Conservation (phyloP, 2,329 filamentous ascomycete genomes). For the Fusarium buharicum region DNA sequence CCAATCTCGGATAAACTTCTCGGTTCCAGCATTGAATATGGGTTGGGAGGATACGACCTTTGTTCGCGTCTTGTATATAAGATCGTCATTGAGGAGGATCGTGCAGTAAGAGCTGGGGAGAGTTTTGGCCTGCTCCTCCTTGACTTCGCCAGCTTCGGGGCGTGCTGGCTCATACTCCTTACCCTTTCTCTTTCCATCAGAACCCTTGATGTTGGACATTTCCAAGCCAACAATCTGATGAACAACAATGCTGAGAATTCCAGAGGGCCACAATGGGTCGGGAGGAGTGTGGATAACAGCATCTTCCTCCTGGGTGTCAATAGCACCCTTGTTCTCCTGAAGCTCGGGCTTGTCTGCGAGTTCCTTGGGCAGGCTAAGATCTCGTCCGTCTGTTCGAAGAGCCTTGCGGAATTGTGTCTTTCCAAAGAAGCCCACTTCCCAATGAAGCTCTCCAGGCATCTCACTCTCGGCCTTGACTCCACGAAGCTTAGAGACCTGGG, state of each 20-base stretch:
- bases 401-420: conserved; percentile 89
- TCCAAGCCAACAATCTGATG: conserved; percentile 97
- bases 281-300: conserved; percentile 90
- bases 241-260: conserved; percentile 84
- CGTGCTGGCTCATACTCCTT: conserved; percentile 91
- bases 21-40: conserved; percentile 96
- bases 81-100: conserved; percentile 86
- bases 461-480: conserved; percentile 84
- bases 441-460: conserved; percentile 94
- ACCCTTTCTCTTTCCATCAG: conserved; percentile 80
- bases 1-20: conserved; percentile 94
- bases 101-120: conserved; percentile 95
- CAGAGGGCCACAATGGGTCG: conserved; percentile 95
- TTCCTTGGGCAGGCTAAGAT: conserved; percentile 77
- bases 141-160: conserved; percentile 81
- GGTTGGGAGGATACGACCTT: conserved; percentile 95
- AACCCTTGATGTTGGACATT: conserved; percentile 90
- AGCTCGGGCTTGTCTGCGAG: conserved; percentile 79
- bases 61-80: conserved; percentile 91
- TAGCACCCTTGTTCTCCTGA: conserved; percentile 83
- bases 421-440: conserved; percentile 95
- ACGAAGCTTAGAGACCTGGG: conserved; percentile 82
- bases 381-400: conserved; percentile 86
- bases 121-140: conserved; percentile 81
- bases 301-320: conserved; percentile 78